Evolutionary conservation across 2,329 filamentous ascomycete genomes (phyloP).

Genomic region (Ascochyta pisi): DNA sequence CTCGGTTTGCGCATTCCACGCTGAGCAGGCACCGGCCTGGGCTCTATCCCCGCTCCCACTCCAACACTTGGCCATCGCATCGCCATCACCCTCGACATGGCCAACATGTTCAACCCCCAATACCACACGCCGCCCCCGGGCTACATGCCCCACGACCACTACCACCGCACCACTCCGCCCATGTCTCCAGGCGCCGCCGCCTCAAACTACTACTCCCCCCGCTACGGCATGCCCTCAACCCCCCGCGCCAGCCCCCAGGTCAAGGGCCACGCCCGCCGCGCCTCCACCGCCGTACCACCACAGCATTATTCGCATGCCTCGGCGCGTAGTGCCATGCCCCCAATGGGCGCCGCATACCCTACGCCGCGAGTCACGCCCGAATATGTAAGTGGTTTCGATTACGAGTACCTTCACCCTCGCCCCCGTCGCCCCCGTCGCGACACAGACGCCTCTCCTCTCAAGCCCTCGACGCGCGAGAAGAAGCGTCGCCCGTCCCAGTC

Average conservation of each 20-base stretch:
- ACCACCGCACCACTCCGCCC: constrained; percentile 43
- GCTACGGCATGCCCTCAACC: constrained; percentile 57
- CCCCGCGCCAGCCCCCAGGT: constrained; percentile 55
- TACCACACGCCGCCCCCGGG: constrained; percentile 46
- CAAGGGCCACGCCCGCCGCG: constrained; percentile 61
- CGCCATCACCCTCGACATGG: constrained; percentile 13
- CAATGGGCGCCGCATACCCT: constrained; percentile 53
- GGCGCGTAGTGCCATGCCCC: constrained; percentile 49
- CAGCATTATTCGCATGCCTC: constrained; percentile 53
- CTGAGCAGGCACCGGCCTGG: constrained; percentile 46
- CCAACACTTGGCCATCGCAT: constrained; percentile 12
- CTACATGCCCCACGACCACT: constrained; percentile 49
- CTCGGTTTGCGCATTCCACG: constrained; percentile 41
- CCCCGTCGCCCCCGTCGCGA: constrained; percentile 50
- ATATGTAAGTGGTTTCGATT: constrained; percentile 69
- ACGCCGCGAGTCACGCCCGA: constrained; percentile 64
- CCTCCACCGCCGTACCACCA: constrained; percentile 57
- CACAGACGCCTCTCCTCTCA: constrained; percentile 48
- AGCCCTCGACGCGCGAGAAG: constrained; percentile 52
- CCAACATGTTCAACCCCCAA: constrained; percentile 39
- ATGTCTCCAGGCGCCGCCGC: constrained; percentile 56
- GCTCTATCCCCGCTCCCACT: constrained; percentile 20
- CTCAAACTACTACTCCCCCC: constrained; percentile 61
- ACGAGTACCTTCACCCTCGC: constrained; percentile 57
- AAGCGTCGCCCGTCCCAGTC: constrained; percentile 60